These are phyloP conservation scores for Monilinia vaccinii-corymbosi DNA, from an alignment of 2,329 filamentous ascomycete species.

Conservation along the genomic window DNA sequence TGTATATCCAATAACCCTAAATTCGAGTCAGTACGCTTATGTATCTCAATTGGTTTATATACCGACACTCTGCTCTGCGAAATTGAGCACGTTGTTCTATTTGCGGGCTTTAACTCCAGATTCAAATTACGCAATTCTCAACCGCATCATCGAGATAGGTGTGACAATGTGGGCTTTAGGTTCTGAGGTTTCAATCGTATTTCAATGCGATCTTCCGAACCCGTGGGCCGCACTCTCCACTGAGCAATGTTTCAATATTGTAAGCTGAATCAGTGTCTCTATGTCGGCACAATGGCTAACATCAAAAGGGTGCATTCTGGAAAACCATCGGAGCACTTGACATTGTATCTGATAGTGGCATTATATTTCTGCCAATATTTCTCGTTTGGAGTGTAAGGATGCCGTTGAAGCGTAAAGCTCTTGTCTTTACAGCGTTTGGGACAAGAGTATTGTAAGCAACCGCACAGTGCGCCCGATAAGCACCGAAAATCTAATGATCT, in stretches of 20 bases:
- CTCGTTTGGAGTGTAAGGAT: conserved; percentile 39
- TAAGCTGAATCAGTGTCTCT: conserved; percentile 3
- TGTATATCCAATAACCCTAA: background rate
- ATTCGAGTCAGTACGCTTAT: conserved; percentile 20
- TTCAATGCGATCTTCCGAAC: conserved; percentile 24
- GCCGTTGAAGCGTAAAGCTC: conserved; percentile 28
- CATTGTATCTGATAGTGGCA: conserved; percentile 38
- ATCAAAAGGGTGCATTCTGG: conserved; percentile 30
- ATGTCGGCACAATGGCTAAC: background rate
- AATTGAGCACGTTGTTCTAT: conserved; percentile 18
- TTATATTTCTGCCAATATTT: conserved; percentile 37
- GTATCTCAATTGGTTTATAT: conserved; percentile 25
- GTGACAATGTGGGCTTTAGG: conserved; percentile 5
- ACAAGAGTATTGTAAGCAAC: conserved; percentile 30
- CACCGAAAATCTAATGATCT: background rate
- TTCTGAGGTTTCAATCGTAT: conserved; percentile 11
- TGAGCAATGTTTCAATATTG: conserved; percentile 18
- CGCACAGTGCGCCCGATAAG: background rate
- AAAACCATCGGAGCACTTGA: conserved; percentile 41
- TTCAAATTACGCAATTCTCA: conserved; percentile 10
- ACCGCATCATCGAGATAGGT: conserved; percentile 6
- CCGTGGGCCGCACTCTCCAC: conserved; percentile 21
- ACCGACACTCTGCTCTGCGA: conserved; percentile 22
- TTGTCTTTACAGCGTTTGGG: conserved; percentile 18
- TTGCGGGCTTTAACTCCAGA: conserved; percentile 4